Evolutionary conservation across 768 basidiomycete genomes (phyloP).

Genomic region (Paxillus rubicundulus): DNA sequence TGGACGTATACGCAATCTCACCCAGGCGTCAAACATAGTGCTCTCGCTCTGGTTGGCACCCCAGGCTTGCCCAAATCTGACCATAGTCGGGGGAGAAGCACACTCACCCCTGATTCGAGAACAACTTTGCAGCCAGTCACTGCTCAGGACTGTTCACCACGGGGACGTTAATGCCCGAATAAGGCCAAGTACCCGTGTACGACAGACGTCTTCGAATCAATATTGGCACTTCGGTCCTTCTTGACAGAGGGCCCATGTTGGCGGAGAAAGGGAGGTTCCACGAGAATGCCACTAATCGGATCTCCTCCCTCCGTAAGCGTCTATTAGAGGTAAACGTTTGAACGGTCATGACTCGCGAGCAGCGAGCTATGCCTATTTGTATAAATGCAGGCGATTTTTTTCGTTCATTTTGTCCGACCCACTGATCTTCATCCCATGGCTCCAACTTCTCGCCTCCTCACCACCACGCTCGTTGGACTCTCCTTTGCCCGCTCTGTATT

Average conservation of each 20-base stretch:
- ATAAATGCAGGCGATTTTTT: neutral
- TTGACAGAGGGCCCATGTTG: neutral
- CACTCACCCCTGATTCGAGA: too few species aligned
- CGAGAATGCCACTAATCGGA: neutral
- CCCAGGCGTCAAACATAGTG: too few species aligned
- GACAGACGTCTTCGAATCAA: too few species aligned
- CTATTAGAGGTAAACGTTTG: neutral
- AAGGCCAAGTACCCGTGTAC: too few species aligned
- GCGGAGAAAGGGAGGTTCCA: neutral
- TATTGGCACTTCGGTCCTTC: too few species aligned
- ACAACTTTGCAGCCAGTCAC: too few species aligned
- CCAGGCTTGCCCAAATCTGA: too few species aligned
- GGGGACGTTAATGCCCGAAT: too few species aligned
- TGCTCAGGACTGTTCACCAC: too few species aligned
- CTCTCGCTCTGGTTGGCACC: too few species aligned
- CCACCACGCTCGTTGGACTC: constrained; percentile 26
- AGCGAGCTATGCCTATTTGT: neutral
- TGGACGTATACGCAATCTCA: too few species aligned
- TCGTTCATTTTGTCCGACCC: neutral
- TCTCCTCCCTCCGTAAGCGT: neutral
- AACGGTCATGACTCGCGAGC: neutral
- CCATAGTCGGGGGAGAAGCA: too few species aligned
- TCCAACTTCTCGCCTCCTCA: constrained; percentile 10
- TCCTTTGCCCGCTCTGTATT: constrained; percentile 26
- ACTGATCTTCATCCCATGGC: constrained; percentile 57